Evolutionary conservation across 2,329 filamentous ascomycete species (phyloP).

Genomic region (Colletotrichum neosansevieriae): DNA sequence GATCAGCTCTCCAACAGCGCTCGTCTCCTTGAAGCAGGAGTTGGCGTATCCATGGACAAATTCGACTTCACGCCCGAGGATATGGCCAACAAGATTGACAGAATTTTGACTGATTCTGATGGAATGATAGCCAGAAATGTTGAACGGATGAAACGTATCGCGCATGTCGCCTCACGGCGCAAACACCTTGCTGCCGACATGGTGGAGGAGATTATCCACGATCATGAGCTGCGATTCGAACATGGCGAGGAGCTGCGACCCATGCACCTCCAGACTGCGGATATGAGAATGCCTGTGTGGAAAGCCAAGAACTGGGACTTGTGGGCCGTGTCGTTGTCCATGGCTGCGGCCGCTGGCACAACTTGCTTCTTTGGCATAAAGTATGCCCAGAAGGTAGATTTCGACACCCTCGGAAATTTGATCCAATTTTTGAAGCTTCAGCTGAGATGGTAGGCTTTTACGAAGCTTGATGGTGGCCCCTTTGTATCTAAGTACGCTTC

Average conservation of each 20-base stretch:
- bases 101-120: conserved; percentile 47
- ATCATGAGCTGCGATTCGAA: conserved; percentile 51
- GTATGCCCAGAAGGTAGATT: not conserved
- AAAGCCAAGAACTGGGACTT: conserved; percentile 32
- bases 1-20: conserved; percentile 56
- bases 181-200: conserved; percentile 55
- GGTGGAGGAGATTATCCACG: conserved; percentile 53
- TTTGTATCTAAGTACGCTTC: no score
- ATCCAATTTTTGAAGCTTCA: not conserved
- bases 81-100: conserved; percentile 46
- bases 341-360: not conserved
- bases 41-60: conserved; percentile 51
- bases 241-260: conserved; percentile 46
- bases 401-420: not conserved
- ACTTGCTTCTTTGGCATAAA: not conserved
- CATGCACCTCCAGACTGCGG: conserved; percentile 59
- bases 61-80: conserved; percentile 40
- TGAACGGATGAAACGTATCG: conserved; percentile 53
- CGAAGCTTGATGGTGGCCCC: no score
- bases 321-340: not conserved
- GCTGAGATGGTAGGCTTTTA: not conserved
- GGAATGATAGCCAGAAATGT: conserved; percentile 50
- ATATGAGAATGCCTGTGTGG: conserved; percentile 51
- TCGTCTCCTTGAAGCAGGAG: conserved; percentile 51
- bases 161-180: conserved; percentile 50